Conservation (phyloP, 768 basidiomycete genomes). For the Mycena haematopus region DNA sequence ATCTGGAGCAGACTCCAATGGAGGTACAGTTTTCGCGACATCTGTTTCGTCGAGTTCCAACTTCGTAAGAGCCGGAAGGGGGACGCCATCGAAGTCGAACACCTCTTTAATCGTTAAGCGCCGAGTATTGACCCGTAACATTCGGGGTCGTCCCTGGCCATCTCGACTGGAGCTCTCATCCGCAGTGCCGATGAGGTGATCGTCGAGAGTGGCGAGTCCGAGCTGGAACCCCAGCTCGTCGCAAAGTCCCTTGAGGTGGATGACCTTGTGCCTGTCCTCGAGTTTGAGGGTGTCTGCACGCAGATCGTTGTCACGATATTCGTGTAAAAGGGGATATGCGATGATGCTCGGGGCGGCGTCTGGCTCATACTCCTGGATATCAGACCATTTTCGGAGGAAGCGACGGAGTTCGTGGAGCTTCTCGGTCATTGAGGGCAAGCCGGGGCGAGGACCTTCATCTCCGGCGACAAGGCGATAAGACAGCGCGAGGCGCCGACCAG, state of each 20-base stretch:
- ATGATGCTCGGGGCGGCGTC: slow-evolving; percentile 27
- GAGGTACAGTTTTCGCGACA: slow-evolving; percentile 20
- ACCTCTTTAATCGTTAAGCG: slow-evolving; percentile 31
- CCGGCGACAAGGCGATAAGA: slow-evolving; percentile 22
- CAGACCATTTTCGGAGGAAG: slow-evolving; percentile 29
- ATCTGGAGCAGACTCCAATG: slow-evolving; percentile 25
- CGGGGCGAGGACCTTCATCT: slow-evolving; percentile 21
- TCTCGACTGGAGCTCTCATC: slow-evolving; percentile 23
- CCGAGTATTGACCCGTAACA: slow-evolving; percentile 26
- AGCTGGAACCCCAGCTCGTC: slow-evolving; percentile 29
- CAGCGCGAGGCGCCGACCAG: slow-evolving; percentile 29
- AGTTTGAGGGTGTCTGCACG: slow-evolving; percentile 27
- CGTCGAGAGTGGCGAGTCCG: slow-evolving; percentile 29
- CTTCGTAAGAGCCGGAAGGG: slow-evolving; percentile 21
- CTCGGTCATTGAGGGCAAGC: slow-evolving; percentile 25
- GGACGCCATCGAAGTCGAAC: slow-evolving; percentile 28
- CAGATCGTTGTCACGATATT: slow-evolving; percentile 28
- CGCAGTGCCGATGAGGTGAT: slow-evolving; percentile 28
- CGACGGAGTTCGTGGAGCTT: slow-evolving; percentile 24
- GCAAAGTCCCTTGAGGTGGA: slow-evolving; percentile 26
- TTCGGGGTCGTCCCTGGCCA: slow-evolving; percentile 26
- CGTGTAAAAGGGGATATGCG: slow-evolving; percentile 26
- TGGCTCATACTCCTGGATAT: slow-evolving; percentile 26
- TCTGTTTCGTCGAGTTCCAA: slow-evolving; percentile 25
- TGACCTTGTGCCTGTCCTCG: slow-evolving; percentile 29